These are phyloP conservation scores for Hanseniaspora sp. DNA, from an alignment of 1,139 yeast species.

Conservation along the genomic window DNA sequence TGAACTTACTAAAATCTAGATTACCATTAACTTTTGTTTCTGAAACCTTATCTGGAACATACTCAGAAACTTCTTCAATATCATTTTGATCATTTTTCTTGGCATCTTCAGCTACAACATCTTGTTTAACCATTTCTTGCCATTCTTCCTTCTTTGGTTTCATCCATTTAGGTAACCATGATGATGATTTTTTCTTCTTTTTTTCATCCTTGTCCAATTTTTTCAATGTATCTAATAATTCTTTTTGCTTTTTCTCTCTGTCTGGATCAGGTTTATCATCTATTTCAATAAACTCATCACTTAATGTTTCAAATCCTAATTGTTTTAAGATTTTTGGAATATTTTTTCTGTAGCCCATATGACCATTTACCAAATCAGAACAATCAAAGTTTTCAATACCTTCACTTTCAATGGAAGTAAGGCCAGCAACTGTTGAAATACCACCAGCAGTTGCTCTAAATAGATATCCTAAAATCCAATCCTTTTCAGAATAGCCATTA, in stretches of 20 bases:
- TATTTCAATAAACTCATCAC: conserved; percentile 88
- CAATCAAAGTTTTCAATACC: conserved; percentile 79
- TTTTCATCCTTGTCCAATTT: conserved; percentile 35
- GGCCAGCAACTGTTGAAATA: conserved; percentile 76
- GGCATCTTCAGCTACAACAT: conserved; percentile 17
- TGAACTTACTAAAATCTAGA: not conserved
- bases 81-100: not conserved
- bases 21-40: not conserved
- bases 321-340: conserved; percentile 67
- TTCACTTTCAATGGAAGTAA: conserved; percentile 58
- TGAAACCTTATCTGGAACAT: conserved; percentile 3
- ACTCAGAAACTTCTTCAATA: not conserved
- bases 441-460: conserved; percentile 97
- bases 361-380: conserved; percentile 81
- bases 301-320: conserved; percentile 69
- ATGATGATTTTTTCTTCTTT: conserved; percentile 30
- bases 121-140: conserved; percentile 78
- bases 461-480: conserved; percentile 92
- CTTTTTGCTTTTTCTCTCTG: conserved; percentile 65
- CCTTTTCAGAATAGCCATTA: conserved; percentile 83
- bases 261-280: conserved; percentile 88
- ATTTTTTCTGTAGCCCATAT: conserved; percentile 89
- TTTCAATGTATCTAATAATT: conserved; percentile 66
- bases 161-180: conserved; percentile 54
- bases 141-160: conserved; percentile 47